Conservation (phyloP, 1,139 yeast species). For the Kodamaea anthophila region DNA sequence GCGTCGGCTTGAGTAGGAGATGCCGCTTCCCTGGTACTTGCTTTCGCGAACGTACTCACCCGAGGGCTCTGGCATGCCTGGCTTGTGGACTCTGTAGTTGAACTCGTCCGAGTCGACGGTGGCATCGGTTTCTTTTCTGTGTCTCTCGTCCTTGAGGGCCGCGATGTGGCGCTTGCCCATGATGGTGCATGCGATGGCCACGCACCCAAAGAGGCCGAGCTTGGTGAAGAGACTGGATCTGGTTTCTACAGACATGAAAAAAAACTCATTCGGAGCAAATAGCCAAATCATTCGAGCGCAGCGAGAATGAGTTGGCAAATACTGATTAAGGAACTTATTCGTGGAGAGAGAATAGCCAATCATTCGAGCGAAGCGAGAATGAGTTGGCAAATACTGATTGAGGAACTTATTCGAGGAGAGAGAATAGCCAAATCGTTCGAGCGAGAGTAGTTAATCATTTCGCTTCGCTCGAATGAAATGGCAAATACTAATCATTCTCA, state of each 20-base stretch:
- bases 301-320: too few species aligned
- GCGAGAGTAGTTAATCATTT: too few species aligned
- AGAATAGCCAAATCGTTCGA: too few species aligned
- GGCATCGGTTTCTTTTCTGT: slow-evolving; percentile 35
- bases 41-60: slow-evolving; percentile 37
- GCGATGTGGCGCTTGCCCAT: slow-evolving; percentile 37
- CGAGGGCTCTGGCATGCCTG: slow-evolving; percentile 32
- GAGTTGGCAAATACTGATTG: too few species aligned
- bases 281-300: too few species aligned
- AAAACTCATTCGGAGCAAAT: too few species aligned
- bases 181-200: slow-evolving; percentile 28
- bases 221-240: slow-evolving; percentile 30
- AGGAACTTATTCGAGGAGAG: too few species aligned
- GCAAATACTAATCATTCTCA: too few species aligned
- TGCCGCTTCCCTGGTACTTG: slow-evolving; percentile 62
- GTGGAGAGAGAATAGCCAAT: too few species aligned
- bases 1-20: slow-evolving; percentile 48
- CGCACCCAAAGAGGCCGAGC: slow-evolving; percentile 27
- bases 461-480: too few species aligned
- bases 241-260: slow-evolving; percentile 24
- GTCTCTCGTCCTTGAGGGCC: slow-evolving; percentile 30
- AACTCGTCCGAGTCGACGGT: slow-evolving; percentile 31
- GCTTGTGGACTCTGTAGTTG: slow-evolving; percentile 21
- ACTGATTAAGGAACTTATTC: too few species aligned
- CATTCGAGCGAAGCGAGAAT: too few species aligned